Percentiles rank a stretch among this genome's conserved stretches.
Evolutionary conservation across 2,329 filamentous ascomycete genomes (phyloP).

Genomic region (Aspergillus tanneri): DNA sequence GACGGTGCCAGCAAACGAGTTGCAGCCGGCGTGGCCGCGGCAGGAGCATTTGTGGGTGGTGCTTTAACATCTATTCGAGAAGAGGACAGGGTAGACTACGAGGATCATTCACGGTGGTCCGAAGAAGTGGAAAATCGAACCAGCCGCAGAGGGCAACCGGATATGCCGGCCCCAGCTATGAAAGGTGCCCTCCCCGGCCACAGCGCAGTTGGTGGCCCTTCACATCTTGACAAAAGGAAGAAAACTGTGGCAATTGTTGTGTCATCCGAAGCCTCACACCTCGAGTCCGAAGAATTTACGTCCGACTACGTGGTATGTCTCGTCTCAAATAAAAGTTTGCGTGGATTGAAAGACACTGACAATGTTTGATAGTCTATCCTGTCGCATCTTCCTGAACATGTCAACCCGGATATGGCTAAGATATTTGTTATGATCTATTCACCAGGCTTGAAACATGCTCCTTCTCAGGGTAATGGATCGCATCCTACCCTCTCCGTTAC

Average conservation of each 20-base stretch:
- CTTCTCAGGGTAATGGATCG: constrained; percentile 41
- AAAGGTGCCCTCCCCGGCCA: constrained; percentile 33
- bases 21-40: constrained; percentile 76
- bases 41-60: constrained; percentile 76
- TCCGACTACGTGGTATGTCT: constrained; percentile 79
- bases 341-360: constrained; percentile 11
- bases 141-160: constrained; percentile 33
- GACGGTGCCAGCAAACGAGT: constrained; percentile 80
- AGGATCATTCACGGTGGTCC: constrained; percentile 87
- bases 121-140: constrained; percentile 76
- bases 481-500: constrained; percentile 63
- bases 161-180: constrained; percentile 25
- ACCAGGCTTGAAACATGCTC: constrained; percentile 68
- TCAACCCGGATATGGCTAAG: constrained; percentile 70
- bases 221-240: constrained; percentile 49
- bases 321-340: not conserved
- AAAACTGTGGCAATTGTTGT: constrained; percentile 87
- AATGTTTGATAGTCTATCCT: constrained; percentile 66
- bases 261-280: constrained; percentile 68
- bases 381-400: constrained; percentile 78
- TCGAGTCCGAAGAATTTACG: constrained; percentile 57
- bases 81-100: constrained; percentile 75
- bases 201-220: constrained; percentile 34
- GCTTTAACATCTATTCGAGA: constrained; percentile 81
- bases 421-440: constrained; percentile 89